phyloP scores from a whole-genome alignment of 345 rosid genomes.

The Eucalyptus sp. region DNA sequence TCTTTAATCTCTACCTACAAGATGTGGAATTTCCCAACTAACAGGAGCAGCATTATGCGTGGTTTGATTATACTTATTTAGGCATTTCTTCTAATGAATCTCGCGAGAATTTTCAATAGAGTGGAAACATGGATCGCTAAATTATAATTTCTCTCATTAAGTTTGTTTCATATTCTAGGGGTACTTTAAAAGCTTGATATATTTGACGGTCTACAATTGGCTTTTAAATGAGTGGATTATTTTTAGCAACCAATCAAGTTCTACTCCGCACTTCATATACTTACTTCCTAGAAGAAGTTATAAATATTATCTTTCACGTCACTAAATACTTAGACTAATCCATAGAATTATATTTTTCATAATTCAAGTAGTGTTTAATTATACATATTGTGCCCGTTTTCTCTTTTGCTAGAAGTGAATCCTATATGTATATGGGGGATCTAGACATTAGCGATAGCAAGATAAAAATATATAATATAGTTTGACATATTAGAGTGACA shows the following conservation, averaged over 20 bases:
- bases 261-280: not conserved
- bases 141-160: not conserved
- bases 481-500: not conserved
- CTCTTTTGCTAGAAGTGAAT: not conserved
- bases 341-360: not conserved
- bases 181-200: not conserved
- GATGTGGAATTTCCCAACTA: not conserved
- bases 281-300: not conserved
- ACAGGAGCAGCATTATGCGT: not conserved
- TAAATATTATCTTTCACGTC: not conserved
- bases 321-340: not conserved
- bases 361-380: not conserved
- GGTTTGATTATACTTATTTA: not conserved
- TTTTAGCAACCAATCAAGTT: not conserved
- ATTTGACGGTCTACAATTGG: not conserved
- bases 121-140: not conserved
- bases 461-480: too few species aligned
- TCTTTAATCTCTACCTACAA: not conserved
- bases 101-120: too few species aligned
- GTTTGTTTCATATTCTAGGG: not conserved
- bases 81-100: too few species aligned
- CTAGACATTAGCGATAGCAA: not conserved
- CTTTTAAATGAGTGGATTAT: not conserved
- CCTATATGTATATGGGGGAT: not conserved
- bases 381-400: not conserved